Evolutionary conservation across 2,329 filamentous ascomycete species (phyloP).

Genomic region (Penicillium rolfsii): DNA sequence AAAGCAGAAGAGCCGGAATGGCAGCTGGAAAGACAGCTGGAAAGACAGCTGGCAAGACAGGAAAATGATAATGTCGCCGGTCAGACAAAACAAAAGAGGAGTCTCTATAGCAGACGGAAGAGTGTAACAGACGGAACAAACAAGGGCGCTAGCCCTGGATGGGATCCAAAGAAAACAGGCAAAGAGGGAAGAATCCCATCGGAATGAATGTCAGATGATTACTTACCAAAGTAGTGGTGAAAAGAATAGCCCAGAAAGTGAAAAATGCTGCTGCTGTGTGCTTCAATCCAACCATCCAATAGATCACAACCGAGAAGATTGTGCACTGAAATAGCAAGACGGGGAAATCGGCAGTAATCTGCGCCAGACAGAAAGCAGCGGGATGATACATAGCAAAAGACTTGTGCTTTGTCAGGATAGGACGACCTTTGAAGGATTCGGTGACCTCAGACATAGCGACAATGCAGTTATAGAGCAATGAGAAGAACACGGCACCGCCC

Average conservation of each 20-base stretch:
- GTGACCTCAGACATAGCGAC: slow-evolving; percentile 69
- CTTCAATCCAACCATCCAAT: slow-evolving; percentile 66
- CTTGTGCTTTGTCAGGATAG: slow-evolving; percentile 63
- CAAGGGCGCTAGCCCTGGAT: too few species aligned
- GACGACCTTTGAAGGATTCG: slow-evolving; percentile 64
- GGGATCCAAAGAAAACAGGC: too few species aligned
- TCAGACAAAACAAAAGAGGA: too few species aligned
- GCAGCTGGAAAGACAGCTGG: too few species aligned
- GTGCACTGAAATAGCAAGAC: slow-evolving; percentile 64
- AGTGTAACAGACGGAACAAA: too few species aligned
- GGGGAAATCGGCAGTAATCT: slow-evolving; percentile 54
- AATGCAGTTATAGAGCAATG: slow-evolving; percentile 64
- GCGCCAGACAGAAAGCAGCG: slow-evolving; percentile 47
- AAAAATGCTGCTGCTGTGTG: slow-evolving; percentile 60
- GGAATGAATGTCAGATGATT: background rate
- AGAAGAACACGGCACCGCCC: slow-evolving; percentile 66
- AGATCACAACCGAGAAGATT: slow-evolving; percentile 61
- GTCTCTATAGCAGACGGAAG: too few species aligned
- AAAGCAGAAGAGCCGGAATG: too few species aligned
- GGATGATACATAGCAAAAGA: slow-evolving; percentile 62
- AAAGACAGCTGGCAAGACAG: too few species aligned
- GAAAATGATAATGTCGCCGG: too few species aligned
- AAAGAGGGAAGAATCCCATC: too few species aligned
- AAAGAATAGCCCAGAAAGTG: slow-evolving; percentile 61
- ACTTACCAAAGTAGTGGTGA: slow-evolving; percentile 56